Conservation (phyloP, 1,139 yeast genomes). For the Casaregolazyma lundiana region DNA sequence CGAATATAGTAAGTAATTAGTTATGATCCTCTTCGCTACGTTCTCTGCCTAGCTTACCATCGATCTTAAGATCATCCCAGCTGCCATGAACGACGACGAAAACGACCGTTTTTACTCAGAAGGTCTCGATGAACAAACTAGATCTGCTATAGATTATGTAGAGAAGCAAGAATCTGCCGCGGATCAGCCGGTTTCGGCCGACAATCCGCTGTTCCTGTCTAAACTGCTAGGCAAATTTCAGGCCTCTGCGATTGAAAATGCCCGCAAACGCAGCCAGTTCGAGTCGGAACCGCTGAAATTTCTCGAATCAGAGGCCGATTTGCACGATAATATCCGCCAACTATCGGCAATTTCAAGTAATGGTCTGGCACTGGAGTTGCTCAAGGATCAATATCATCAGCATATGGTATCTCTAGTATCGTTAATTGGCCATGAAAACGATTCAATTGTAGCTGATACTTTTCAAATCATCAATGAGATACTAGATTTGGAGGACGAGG, state of each 20-base stretch:
- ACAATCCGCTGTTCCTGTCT: conserved; percentile 24
- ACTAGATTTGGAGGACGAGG: conserved; percentile 22
- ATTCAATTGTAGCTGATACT: conserved; percentile 31
- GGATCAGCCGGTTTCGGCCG: conserved; percentile 9
- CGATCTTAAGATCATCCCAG: too few species aligned
- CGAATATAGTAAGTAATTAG: too few species aligned
- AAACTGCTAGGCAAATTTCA: conserved; percentile 26
- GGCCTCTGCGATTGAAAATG: conserved; percentile 28
- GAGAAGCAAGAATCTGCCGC: conserved; percentile 21
- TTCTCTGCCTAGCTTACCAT: too few species aligned
- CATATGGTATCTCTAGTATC: conserved; percentile 6
- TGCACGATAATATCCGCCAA: conserved; percentile 30
- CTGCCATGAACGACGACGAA: conserved; percentile 16
- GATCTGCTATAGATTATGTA: conserved; percentile 25
- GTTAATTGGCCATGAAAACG: conserved; percentile 30
- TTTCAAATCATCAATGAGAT: conserved; percentile 28
- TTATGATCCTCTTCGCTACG: too few species aligned
- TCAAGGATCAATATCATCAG: not conserved
- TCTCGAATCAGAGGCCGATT: conserved; percentile 29
- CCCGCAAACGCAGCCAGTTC: conserved; percentile 29
- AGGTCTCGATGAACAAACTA: conserved; percentile 25
- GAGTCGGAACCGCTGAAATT: conserved; percentile 35
- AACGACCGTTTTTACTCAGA: conserved; percentile 29
- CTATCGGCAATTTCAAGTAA: conserved; percentile 24
- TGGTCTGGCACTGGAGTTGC: not conserved